Conservation (phyloP, 805 yeast genomes). For the Lachancea kluyveri region DNA sequence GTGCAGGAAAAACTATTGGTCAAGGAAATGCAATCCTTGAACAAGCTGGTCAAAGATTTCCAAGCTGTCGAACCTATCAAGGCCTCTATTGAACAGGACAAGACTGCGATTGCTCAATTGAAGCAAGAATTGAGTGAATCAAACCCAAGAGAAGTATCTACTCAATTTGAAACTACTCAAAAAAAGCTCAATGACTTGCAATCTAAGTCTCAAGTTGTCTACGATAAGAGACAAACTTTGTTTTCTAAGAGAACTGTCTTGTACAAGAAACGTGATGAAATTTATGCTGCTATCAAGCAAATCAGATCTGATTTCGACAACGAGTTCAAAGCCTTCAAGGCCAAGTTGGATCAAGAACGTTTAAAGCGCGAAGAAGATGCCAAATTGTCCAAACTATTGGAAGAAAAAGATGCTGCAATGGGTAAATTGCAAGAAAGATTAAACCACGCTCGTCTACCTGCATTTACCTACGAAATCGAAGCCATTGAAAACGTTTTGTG, state of each 20-base stretch:
- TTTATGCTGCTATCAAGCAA: constrained; percentile 59
- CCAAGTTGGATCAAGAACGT: constrained; percentile 65
- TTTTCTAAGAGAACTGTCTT: constrained; percentile 61
- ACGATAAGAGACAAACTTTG: constrained; percentile 60
- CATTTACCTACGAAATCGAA: constrained; percentile 72
- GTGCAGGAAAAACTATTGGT: constrained; percentile 86
- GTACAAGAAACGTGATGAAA: constrained; percentile 60
- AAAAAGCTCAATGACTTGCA: constrained; percentile 64
- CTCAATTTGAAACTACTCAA: constrained; percentile 62
- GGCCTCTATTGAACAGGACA: constrained; percentile 72
- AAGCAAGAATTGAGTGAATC: constrained; percentile 55
- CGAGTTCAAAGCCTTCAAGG: constrained; percentile 65
- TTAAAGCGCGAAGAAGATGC: constrained; percentile 56
- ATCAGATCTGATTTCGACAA: constrained; percentile 70
- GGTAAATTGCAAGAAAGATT: constrained; percentile 64
- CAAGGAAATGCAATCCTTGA: constrained; percentile 77
- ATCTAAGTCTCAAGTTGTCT: constrained; percentile 50
- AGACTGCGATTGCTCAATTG: constrained; percentile 65
- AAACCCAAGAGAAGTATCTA: constrained; percentile 59
- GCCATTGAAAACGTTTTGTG: constrained; percentile 66
- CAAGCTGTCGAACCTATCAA: constrained; percentile 68
- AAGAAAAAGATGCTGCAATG: constrained; percentile 46
- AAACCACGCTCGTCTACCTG: constrained; percentile 73
- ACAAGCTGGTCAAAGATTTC: constrained; percentile 77
- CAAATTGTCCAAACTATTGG: constrained; percentile 39